These are phyloP conservation scores for Trichoderma sp. DNA, from an alignment of 2,329 filamentous ascomycete species.

Conservation along the genomic window DNA sequence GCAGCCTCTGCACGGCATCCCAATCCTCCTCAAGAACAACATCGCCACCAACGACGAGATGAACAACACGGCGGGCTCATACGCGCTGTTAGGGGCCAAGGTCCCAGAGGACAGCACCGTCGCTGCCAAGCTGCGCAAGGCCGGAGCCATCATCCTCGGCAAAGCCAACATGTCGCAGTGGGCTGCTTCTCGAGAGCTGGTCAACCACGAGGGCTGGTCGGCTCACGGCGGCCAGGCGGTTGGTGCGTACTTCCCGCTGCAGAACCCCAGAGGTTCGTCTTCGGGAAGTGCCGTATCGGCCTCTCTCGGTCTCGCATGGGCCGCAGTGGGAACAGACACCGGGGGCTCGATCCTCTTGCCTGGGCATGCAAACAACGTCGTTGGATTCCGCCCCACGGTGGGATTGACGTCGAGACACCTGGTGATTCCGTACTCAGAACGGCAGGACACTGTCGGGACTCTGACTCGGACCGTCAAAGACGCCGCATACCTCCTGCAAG, in stretches of 20 bases:
- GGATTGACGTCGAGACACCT: slow-evolving; percentile 64
- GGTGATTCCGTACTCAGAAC: slow-evolving; percentile 65
- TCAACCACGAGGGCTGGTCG: slow-evolving; percentile 64
- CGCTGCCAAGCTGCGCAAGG: slow-evolving; percentile 58
- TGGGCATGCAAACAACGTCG: slow-evolving; percentile 57
- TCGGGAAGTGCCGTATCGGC: slow-evolving; percentile 62
- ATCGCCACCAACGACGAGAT: slow-evolving; percentile 65
- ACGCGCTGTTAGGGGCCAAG: slow-evolving; percentile 60
- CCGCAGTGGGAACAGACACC: slow-evolving; percentile 60
- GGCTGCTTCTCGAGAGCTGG: slow-evolving; percentile 59
- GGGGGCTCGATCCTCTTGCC: slow-evolving; percentile 63
- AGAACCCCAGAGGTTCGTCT: slow-evolving; percentile 64
- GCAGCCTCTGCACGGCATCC: slow-evolving; percentile 61
- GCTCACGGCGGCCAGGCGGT: slow-evolving; percentile 63
- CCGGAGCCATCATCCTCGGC: slow-evolving; percentile 64
- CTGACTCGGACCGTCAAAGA: slow-evolving; percentile 68
- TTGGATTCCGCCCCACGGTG: slow-evolving; percentile 69
- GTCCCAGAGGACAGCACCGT: slow-evolving; percentile 48
- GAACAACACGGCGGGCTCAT: slow-evolving; percentile 66
- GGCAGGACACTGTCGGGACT: slow-evolving; percentile 67
- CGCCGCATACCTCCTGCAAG: slow-evolving; percentile 62
- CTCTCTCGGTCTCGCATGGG: slow-evolving; percentile 61
- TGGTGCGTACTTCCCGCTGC: slow-evolving; percentile 61
- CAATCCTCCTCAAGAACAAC: slow-evolving; percentile 68
- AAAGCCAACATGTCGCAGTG: slow-evolving; percentile 66